These are phyloP conservation scores for Huntiella bhutanensis DNA, from an alignment of 2,329 filamentous ascomycete species.

Conservation along the genomic window DNA sequence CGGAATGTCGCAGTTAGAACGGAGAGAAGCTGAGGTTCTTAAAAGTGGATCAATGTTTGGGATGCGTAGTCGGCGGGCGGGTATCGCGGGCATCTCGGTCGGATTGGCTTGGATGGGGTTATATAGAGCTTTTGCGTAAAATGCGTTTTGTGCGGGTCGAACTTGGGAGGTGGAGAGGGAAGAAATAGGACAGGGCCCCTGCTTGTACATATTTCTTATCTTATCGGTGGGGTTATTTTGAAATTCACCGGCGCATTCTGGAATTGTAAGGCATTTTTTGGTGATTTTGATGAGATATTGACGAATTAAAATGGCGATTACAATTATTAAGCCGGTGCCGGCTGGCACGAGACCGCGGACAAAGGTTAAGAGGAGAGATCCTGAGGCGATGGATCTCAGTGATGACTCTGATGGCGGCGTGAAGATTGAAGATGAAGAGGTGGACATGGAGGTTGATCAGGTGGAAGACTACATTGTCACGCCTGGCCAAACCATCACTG, in stretches of 20 bases:
- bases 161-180: background rate
- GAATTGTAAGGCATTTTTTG: too few species aligned
- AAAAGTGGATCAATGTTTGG: conserved; percentile 52
- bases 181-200: too few species aligned
- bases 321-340: conserved; percentile 25
- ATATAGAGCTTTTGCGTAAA: conserved; percentile 28
- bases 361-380: conserved; percentile 12
- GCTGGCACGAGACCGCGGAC: conserved; percentile 11
- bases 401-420: conserved; percentile 28
- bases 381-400: conserved; percentile 21
- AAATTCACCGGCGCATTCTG: too few species aligned
- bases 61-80: conserved; percentile 48
- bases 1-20: conserved; percentile 51
- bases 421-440: conserved; percentile 25
- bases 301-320: conserved; percentile 25
- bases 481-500: conserved; percentile 72
- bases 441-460: conserved; percentile 18
- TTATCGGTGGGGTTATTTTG: too few species aligned
- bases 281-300: background rate
- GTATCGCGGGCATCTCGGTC: conserved; percentile 48
- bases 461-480: conserved; percentile 48
- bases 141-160: background rate
- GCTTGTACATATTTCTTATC: too few species aligned
- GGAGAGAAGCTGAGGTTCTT: conserved; percentile 45
- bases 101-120: conserved; percentile 51